Evolutionary conservation across 2,329 filamentous ascomycete genomes (phyloP).

Genomic region (Colletotrichum sp.): DNA sequence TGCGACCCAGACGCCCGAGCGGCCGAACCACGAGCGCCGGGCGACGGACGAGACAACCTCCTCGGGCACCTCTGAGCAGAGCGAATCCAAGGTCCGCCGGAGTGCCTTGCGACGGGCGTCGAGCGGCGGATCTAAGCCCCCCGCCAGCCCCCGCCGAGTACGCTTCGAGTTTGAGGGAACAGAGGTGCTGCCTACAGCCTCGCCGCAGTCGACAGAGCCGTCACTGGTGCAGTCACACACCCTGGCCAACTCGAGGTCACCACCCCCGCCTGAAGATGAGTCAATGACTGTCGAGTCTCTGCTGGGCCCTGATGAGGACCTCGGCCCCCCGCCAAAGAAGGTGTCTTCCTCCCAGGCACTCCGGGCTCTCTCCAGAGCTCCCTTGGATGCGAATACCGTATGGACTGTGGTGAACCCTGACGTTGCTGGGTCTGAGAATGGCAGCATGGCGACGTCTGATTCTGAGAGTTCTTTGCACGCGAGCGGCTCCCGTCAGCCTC

Average conservation of each 20-base stretch:
- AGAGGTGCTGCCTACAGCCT: constrained; percentile 65
- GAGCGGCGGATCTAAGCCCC: constrained; percentile 48
- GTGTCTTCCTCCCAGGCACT: constrained; percentile 62
- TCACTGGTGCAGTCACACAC: constrained; percentile 31
- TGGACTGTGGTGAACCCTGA: constrained; percentile 52
- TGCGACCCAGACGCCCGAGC: constrained; percentile 24
- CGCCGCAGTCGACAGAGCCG: constrained; percentile 48
- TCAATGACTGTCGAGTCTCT: constrained; percentile 33
- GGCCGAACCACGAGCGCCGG: constrained; percentile 41
- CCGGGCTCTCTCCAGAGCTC: constrained; percentile 54
- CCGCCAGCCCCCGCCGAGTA: constrained; percentile 63
- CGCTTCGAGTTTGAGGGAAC: constrained; percentile 66
- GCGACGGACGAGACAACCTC: constrained; percentile 54
- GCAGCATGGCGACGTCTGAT: constrained; percentile 8
- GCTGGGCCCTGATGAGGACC: constrained; percentile 42
- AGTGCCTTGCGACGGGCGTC: constrained; percentile 65
- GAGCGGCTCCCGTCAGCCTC: background rate
- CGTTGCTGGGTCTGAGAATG: constrained; percentile 6
- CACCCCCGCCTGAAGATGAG: constrained; percentile 28
- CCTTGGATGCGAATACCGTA: constrained; percentile 56
- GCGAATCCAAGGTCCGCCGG: constrained; percentile 52
- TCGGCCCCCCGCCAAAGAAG: constrained; percentile 52
- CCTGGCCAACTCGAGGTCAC: constrained; percentile 26
- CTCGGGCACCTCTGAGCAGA: constrained; percentile 58
- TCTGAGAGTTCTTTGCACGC: constrained; percentile 10